phyloP scores from a whole-genome alignment of 202 grass and related monocot species.

The Sporobolus alterniflorus region DNA sequence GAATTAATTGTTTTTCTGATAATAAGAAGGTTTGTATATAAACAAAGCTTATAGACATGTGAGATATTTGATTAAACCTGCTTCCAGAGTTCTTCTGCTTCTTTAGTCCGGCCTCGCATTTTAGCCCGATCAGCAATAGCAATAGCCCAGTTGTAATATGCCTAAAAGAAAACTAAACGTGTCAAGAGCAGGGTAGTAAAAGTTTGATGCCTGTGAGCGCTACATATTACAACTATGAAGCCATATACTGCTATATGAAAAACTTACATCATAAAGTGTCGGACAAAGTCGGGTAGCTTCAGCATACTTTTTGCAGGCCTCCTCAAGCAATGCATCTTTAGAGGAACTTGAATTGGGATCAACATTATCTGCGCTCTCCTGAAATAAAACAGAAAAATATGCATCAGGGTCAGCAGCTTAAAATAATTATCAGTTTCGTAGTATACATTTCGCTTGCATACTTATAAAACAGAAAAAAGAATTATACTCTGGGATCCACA shows the following conservation, averaged over 20 bases:
- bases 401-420: slow-evolving; percentile 7
- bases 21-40: not conserved
- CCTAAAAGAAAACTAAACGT: slow-evolving; percentile 48
- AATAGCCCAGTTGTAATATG: slow-evolving; percentile 99
- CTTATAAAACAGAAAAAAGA: slow-evolving; percentile 6
- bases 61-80: slow-evolving; percentile 60
- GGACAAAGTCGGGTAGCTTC: slow-evolving; percentile 89
- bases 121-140: slow-evolving; percentile 99
- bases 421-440: slow-evolving; percentile 19
- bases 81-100: slow-evolving; percentile 99
- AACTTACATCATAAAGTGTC: slow-evolving; percentile 95
- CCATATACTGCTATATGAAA: slow-evolving; percentile 21
- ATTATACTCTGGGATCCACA: not conserved
- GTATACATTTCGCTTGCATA: not conserved
- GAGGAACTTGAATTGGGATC: slow-evolving; percentile 76
- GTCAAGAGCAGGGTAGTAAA: not conserved
- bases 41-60: slow-evolving; percentile 23
- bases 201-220: slow-evolving; percentile 1
- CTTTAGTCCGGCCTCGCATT: slow-evolving; percentile 97
- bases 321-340: slow-evolving; percentile 96
- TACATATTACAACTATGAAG: slow-evolving; percentile 13
- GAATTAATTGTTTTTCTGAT: not conserved
- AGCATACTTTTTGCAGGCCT: slow-evolving; percentile 99
- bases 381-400: slow-evolving; percentile 41
- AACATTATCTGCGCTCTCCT: slow-evolving; percentile 99